phyloP scores from a whole-genome alignment of 371 early-diverging fungal genomes.

The Funneliformis caledonium region DNA sequence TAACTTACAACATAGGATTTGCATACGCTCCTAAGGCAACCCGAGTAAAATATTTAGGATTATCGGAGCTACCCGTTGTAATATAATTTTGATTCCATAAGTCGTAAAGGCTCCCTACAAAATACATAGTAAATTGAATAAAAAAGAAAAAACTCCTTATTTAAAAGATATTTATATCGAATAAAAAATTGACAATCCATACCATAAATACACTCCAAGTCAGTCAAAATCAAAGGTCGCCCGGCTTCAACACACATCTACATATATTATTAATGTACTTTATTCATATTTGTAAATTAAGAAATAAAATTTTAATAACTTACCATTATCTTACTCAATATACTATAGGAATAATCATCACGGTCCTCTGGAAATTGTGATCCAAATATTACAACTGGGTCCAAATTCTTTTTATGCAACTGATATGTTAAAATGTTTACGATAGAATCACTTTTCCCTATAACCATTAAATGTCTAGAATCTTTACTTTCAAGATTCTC shows the following conservation, averaged over 20 bases:
- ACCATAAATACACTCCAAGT: slow-evolving; percentile 40
- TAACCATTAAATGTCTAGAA: slow-evolving; percentile 40
- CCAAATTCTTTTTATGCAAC: background rate
- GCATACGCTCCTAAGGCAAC: slow-evolving; percentile 40
- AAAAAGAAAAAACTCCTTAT: too few relatives aligned
- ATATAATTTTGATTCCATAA: slow-evolving; percentile 43
- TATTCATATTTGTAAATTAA: too few relatives aligned
- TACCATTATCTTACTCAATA: slow-evolving; percentile 38
- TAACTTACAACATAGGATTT: slow-evolving; percentile 38
- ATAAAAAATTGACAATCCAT: too few relatives aligned
- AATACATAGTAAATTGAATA: too few relatives aligned
- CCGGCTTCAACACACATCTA: slow-evolving; percentile 41
- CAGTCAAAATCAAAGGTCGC: slow-evolving; percentile 40
- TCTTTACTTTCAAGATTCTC: slow-evolving; percentile 28
- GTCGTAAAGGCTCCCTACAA: slow-evolving; percentile 40
- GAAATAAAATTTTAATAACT: too few relatives aligned
- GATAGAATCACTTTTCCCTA: slow-evolving; percentile 41
- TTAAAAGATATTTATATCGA: background rate
- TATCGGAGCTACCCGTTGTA: slow-evolving; percentile 13
- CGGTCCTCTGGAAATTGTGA: slow-evolving; percentile 41
- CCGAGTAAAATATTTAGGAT: slow-evolving; percentile 35
- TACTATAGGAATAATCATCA: slow-evolving; percentile 41
- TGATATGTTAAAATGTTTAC: slow-evolving; percentile 31
- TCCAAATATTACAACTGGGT: slow-evolving; percentile 34
- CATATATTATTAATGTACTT: too few relatives aligned